A percentile compares a stretch with the other conserved stretches of the same genome.
These are phyloP conservation scores for Solanum chaucha DNA, from an alignment of 257 asterid species.

Conservation along the genomic window DNA sequence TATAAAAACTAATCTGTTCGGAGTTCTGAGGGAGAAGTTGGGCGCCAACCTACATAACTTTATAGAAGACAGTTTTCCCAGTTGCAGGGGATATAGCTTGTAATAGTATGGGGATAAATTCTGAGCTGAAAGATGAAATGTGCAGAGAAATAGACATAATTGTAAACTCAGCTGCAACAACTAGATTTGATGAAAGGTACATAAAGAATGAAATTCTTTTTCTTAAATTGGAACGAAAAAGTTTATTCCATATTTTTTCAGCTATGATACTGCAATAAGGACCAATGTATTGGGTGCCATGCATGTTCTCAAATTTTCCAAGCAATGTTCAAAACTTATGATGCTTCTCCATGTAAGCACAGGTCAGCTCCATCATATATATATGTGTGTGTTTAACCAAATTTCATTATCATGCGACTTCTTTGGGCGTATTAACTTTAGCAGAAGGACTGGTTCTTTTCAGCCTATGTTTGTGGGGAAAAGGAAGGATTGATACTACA, in stretches of 20 bases:
- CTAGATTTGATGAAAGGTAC: conserved; percentile 32
- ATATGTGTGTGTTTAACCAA: background rate
- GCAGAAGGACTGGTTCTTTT: background rate
- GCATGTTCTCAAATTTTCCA: conserved; percentile 6
- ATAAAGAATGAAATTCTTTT: background rate
- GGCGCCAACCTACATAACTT: conserved; percentile 1
- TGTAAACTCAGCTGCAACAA: conserved; percentile 56
- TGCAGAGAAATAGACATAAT: conserved; percentile 29
- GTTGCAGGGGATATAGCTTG: background rate
- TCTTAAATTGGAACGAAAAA: background rate
- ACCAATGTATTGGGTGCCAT: conserved; percentile 1
- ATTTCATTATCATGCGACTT: background rate
- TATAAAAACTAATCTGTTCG: conserved; percentile 19
- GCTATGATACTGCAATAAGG: conserved; percentile 10
- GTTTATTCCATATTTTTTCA: background rate
- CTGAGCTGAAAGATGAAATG: conserved; percentile 5
- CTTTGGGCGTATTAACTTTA: background rate
- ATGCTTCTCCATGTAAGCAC: conserved; percentile 13
- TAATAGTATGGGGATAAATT: background rate
- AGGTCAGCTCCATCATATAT: background rate
- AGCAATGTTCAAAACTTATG: conserved; percentile 1
- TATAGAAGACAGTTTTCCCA: background rate
- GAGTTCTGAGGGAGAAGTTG: conserved; percentile 21
- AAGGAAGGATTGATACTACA: conserved; percentile 29
- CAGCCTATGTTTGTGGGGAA: conserved; percentile 17